phyloP scores from a whole-genome alignment of 2,329 filamentous ascomycete genomes.

The Leptographium radiaticola region DNA sequence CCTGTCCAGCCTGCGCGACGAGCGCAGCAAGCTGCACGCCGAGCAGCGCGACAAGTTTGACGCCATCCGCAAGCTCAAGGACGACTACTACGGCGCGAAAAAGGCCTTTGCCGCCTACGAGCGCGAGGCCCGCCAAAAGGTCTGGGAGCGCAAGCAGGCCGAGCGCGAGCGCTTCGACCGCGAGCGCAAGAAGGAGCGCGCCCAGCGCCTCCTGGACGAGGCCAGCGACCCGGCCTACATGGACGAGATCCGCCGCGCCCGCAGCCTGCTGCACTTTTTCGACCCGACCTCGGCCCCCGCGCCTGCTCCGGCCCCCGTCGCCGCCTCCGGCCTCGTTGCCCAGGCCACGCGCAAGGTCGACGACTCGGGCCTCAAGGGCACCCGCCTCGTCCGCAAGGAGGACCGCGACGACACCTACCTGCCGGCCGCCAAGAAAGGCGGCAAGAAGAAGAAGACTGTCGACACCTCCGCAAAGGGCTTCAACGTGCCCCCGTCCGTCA shows the following conservation, averaged over 20 bases:
- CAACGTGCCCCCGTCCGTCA: conserved; percentile 80
- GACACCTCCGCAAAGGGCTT: conserved; percentile 42
- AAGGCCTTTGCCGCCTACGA: conserved; percentile 78
- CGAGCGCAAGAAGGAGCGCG: conserved; percentile 62
- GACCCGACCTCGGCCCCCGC: conserved; percentile 53
- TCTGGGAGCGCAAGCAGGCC: conserved; percentile 63
- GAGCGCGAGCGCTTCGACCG: conserved; percentile 65
- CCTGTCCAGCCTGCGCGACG: conserved; percentile 70
- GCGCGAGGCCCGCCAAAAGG: conserved; percentile 64
- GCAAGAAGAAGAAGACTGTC: conserved; percentile 65
- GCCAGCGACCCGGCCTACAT: conserved; percentile 79
- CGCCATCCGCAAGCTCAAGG: conserved; percentile 76
- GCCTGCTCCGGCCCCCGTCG: conserved; percentile 35
- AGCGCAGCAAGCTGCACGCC: conserved; percentile 69
- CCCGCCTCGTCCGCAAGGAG: conserved; percentile 72
- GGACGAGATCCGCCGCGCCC: conserved; percentile 82
- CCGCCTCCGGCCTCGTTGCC: conserved; percentile 64
- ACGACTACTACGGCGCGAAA: conserved; percentile 70
- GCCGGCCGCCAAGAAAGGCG: conserved; percentile 57
- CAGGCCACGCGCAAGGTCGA: conserved; percentile 74
- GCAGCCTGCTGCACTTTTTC: conserved; percentile 81
- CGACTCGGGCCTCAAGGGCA: conserved; percentile 72
- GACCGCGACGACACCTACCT: conserved; percentile 81
- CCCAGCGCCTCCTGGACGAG: conserved; percentile 64
- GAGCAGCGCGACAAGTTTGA: conserved; percentile 79